Evolutionary conservation across 768 basidiomycete genomes (phyloP).

Genomic region (Boletus insuetus): DNA sequence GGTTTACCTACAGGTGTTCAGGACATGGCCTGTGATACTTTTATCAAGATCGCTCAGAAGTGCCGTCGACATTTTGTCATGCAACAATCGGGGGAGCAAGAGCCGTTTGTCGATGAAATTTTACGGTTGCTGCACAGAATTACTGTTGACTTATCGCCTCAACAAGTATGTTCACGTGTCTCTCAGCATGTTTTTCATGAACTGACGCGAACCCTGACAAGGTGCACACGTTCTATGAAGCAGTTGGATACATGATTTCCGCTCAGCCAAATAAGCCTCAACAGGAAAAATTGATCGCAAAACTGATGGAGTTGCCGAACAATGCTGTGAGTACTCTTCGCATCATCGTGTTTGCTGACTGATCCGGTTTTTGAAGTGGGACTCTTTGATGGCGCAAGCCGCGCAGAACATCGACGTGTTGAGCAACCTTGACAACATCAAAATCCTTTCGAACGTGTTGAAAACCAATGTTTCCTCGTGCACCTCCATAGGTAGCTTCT

Average conservation of each 20-base stretch:
- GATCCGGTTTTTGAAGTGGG: constrained; percentile 66
- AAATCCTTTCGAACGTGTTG: constrained; percentile 92
- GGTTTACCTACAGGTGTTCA: constrained; percentile 70
- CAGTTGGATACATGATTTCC: constrained; percentile 98
- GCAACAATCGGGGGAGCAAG: constrained; percentile 95
- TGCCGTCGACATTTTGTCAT: constrained; percentile 97
- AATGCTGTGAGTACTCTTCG: constrained; percentile 68
- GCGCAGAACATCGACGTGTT: constrained; percentile 90
- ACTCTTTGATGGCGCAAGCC: constrained; percentile 94
- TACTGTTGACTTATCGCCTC: constrained; percentile 90
- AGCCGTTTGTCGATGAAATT: constrained; percentile 98
- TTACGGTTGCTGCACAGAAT: constrained; percentile 87
- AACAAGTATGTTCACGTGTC: constrained; percentile 47
- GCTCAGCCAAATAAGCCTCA: constrained; percentile 97
- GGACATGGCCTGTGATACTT: constrained; percentile 99
- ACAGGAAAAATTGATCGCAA: constrained; percentile 92
- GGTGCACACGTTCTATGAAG: constrained; percentile 98
- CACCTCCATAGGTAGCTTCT: constrained; percentile 95
- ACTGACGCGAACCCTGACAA: constrained; percentile 20
- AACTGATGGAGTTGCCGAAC: constrained; percentile 96
- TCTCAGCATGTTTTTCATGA: neutral
- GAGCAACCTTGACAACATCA: constrained; percentile 88
- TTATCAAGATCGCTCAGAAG: constrained; percentile 99
- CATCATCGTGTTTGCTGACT: neutral
- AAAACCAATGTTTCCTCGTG: constrained; percentile 99